A percentile compares a stretch with the other conserved stretches of the same genome.
These are phyloP conservation scores for Penicillium coprophilum DNA, from an alignment of 495 filamentous ascomycete species.

Conservation along the genomic window DNA sequence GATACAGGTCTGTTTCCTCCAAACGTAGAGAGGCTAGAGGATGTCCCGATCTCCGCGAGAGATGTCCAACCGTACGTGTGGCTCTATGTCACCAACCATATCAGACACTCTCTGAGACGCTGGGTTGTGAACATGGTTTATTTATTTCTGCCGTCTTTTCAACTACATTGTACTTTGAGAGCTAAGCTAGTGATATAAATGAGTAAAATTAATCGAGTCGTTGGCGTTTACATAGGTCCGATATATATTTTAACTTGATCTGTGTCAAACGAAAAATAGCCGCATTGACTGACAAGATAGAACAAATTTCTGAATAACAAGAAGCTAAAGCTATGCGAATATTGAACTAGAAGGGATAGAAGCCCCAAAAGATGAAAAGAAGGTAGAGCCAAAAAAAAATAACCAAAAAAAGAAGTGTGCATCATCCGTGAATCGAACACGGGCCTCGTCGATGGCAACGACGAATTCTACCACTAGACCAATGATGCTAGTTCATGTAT, in stretches of 20 bases:
- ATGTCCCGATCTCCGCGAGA: background rate
- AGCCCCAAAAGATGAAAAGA: background rate
- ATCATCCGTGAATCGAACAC: conserved; percentile 60
- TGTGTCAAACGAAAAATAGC: too few species aligned
- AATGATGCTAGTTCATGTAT: conserved; percentile 45
- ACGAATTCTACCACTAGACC: conserved; percentile 62
- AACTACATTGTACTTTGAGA: too few species aligned
- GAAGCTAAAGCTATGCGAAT: too few species aligned
- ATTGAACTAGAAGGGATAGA: background rate
- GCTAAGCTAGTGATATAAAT: too few species aligned
- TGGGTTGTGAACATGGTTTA: background rate
- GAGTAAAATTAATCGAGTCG: too few species aligned
- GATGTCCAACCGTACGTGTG: too few species aligned
- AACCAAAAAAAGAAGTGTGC: conserved; percentile 31
- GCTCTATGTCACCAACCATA: background rate
- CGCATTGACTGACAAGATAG: too few species aligned
- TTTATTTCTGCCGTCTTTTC: background rate
- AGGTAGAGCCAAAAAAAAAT: background rate
- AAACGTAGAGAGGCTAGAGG: background rate
- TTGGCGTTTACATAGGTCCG: too few species aligned
- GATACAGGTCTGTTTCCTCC: too few species aligned
- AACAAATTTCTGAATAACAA: too few species aligned
- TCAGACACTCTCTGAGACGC: background rate
- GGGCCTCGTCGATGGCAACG: conserved; percentile 61
- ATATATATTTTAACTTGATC: background rate